Percentiles rank a stretch among this genome's conserved stretches.
These are phyloP conservation scores for Ophiostoma ulmi DNA, from an alignment of 2,329 filamentous ascomycete genomes.

Conservation along the genomic window DNA sequence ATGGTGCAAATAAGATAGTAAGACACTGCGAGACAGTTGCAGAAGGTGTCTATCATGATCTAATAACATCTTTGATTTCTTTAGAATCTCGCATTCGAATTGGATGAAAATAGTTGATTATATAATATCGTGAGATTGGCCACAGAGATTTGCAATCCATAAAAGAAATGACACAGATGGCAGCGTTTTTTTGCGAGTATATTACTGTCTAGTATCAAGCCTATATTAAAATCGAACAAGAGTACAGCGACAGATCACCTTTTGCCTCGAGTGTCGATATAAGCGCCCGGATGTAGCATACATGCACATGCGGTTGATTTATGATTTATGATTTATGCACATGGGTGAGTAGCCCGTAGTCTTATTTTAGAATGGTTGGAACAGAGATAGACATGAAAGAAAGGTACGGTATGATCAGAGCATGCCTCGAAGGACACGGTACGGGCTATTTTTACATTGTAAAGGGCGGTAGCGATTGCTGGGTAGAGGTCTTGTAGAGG, in stretches of 20 bases:
- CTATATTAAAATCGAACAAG: not conserved
- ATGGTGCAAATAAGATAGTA: not conserved
- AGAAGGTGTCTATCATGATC: not conserved
- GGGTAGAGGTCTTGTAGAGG: not conserved
- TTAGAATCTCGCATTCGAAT: not conserved
- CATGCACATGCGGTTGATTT: constrained; percentile 11
- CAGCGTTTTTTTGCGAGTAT: not conserved
- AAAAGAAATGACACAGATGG: not conserved
- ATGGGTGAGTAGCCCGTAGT: not conserved
- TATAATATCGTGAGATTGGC: not conserved
- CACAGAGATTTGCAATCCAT: no score
- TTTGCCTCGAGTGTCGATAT: not conserved
- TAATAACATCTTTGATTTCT: not conserved
- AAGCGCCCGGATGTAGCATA: constrained; percentile 11
- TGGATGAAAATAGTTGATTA: not conserved
- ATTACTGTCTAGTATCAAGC: not conserved
- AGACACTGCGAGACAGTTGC: not conserved
- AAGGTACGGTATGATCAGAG: not conserved
- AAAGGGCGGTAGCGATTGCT: not conserved
- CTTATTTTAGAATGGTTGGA: not conserved
- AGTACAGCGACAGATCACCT: not conserved
- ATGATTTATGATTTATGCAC: not conserved
- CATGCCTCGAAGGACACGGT: not conserved
- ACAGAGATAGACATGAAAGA: not conserved
- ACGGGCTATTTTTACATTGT: not conserved